Conservation (phyloP, 148 eudicot genomes). For the Nepenthes mirabilis region DNA sequence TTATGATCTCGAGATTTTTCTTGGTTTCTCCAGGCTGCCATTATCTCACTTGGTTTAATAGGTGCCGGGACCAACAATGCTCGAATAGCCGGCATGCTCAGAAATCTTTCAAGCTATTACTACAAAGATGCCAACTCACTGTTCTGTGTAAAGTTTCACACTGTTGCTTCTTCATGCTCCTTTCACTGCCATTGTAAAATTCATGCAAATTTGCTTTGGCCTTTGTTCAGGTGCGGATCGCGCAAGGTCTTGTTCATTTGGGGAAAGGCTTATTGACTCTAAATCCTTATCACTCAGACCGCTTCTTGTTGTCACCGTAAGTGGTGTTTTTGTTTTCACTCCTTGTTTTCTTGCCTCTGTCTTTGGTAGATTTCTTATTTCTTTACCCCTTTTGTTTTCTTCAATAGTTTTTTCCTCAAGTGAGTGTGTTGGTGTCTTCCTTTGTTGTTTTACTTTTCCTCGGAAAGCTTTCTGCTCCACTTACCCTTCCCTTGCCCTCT, state of each 20-base stretch:
- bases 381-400: too few relatives aligned
- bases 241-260: slow-evolving; percentile 92
- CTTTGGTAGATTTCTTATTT: slow-evolving; percentile 12
- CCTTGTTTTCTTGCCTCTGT: neutral
- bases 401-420: too few relatives aligned
- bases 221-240: slow-evolving; percentile 77
- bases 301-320: slow-evolving; percentile 82
- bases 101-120: slow-evolving; percentile 83
- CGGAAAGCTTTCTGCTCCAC: too few relatives aligned
- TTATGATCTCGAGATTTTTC: slow-evolving; percentile 1
- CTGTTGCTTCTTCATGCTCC: neutral
- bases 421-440: too few relatives aligned
- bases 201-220: neutral
- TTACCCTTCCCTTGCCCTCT: too few relatives aligned
- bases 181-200: slow-evolving; percentile 1
- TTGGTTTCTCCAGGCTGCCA: slow-evolving; percentile 60
- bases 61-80: slow-evolving; percentile 99
- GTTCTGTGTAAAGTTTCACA: slow-evolving; percentile 54
- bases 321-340: slow-evolving; percentile 10
- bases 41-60: slow-evolving; percentile 79
- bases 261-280: slow-evolving; percentile 93
- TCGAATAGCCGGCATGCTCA: slow-evolving; percentile 93
- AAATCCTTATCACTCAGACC: slow-evolving; percentile 88
- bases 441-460: too few relatives aligned
- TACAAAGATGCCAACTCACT: slow-evolving; percentile 80